A percentile compares a stretch with the other conserved stretches of the same genome.
Evolutionary conservation across 2,329 filamentous ascomycete genomes (phyloP).

Genomic region (Ophiostoma himal-ulmi): DNA sequence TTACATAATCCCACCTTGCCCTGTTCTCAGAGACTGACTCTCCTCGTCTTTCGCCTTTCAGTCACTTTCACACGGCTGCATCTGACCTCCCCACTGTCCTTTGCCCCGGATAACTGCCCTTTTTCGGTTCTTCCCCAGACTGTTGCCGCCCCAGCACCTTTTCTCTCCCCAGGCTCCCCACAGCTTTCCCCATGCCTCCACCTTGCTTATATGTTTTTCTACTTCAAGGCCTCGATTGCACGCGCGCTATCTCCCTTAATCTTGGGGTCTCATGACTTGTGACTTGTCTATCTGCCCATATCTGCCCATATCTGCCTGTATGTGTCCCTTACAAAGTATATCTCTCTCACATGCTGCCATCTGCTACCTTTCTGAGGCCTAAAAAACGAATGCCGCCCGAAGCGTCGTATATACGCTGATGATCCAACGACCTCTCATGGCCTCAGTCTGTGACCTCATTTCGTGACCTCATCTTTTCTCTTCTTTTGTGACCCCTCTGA

Average conservation of each 20-base stretch:
- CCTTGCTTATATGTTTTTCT: neutral
- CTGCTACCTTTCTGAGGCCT: too few relatives aligned
- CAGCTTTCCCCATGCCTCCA: neutral
- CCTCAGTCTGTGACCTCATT: neutral
- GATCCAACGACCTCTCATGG: neutral
- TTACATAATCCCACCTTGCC: neutral
- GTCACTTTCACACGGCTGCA: neutral
- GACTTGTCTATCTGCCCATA: neutral
- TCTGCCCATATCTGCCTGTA: neutral
- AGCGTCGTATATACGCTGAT: neutral
- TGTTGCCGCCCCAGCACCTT: neutral
- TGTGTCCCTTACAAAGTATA: neutral
- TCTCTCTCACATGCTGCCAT: neutral
- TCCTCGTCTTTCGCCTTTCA: neutral
- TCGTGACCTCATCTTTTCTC: too few relatives aligned
- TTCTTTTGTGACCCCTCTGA: neutral
- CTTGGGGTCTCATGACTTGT: neutral
- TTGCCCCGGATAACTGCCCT: neutral
- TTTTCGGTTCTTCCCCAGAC: conserved; percentile 4
- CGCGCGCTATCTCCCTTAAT: neutral
- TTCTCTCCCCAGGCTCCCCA: neutral
- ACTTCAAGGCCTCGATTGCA: neutral
- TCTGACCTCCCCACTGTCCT: neutral
- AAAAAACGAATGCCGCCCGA: neutral
- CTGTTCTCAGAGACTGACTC: neutral